Base-by-base conservation (phyloP, 2,329 filamentous ascomycete genomes). In the Sporothrix humicola region DNA sequence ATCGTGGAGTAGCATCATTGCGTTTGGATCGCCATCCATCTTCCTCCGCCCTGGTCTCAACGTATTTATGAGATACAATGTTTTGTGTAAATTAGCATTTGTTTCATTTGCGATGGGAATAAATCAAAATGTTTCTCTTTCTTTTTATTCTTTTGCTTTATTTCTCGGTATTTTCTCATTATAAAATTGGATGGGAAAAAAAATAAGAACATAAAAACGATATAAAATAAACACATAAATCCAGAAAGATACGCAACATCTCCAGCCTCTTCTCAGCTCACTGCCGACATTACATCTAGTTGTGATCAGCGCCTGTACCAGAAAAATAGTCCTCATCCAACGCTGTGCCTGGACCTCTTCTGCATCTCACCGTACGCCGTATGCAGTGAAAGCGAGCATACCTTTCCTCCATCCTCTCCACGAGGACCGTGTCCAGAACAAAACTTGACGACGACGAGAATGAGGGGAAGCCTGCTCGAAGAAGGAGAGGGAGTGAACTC, bases 381-480 rank as follows among this genome's bases (percentile, higher is more conserved):
- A 6, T 48, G 44, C 12, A 20, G 5, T 20, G 59, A 13, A 44
- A 48, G 37, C 2, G 26, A 15, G 8, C 10, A 23, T n/a, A n/a
- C 13, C 15, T n/a, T 52, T 4, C 15, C 15, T 12, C 58, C 23
- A 26, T 26, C 26, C 56, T 12, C 56, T 59, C 37, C 37, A 20
- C 59, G 50, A 70, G 68, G 68, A 50, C 68, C 68, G 68, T 70
- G 68, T 70, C 12, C 54, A 71, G 23, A 71, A 59, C 69, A 54
- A 71, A 13, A 50, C 26, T 61, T 71, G 17, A 44, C 8, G 42
- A 71, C 37, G 15, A n/a, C 23, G 52, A 12, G 8, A 12, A 6
- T 71, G 54, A 71, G 54, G 69, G 37, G 54, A 50, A 70, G 58
- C 8, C 31, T 37, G 31, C 31, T 37, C 31, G 31, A 44, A n/a